Conservation (phyloP, 2,329 filamentous ascomycete genomes). For the Colletotrichum sp. region DNA sequence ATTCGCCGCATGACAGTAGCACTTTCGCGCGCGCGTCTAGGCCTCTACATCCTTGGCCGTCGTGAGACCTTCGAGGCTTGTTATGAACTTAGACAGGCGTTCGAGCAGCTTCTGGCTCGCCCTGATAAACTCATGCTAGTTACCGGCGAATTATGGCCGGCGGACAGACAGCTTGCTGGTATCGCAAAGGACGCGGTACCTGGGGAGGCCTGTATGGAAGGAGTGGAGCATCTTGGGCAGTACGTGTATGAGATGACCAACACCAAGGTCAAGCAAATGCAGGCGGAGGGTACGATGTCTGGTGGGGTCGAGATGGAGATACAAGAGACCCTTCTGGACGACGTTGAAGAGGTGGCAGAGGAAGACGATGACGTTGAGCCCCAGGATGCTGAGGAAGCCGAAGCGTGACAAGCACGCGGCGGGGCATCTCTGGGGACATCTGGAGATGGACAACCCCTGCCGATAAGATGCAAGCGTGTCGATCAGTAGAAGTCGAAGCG, state of each 20-base stretch:
- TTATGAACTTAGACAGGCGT: conserved; percentile 86
- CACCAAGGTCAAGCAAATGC: conserved; percentile 56
- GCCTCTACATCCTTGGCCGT: conserved; percentile 90
- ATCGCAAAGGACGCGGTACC: conserved; percentile 54
- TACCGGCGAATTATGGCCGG: conserved; percentile 86
- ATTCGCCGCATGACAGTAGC: conserved; percentile 93
- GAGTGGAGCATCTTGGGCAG: conserved; percentile 91
- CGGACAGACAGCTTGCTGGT: conserved; percentile 55
- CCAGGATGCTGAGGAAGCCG: conserved; percentile 32
- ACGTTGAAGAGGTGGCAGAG: conserved; percentile 25
- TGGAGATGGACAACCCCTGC: not conserved
- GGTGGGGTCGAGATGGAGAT: conserved; percentile 27
- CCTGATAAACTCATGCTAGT: conserved; percentile 82
- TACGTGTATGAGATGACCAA: conserved; percentile 97
- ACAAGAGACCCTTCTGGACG: conserved; percentile 29
- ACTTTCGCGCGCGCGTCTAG: conserved; percentile 87
- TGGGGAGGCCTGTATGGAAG: conserved; percentile 77
- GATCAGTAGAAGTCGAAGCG: not conserved
- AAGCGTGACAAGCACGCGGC: conserved; percentile 24
- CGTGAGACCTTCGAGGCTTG: conserved; percentile 87
- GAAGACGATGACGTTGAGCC: conserved; percentile 23
- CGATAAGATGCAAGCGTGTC: not conserved
- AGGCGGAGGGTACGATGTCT: conserved; percentile 34
- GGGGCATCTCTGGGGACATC: not conserved
- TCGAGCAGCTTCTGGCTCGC: conserved; percentile 77